Base-by-base conservation (phyloP, 2,329 filamentous ascomycete genomes). In the Colletotrichum sp. region DNA sequence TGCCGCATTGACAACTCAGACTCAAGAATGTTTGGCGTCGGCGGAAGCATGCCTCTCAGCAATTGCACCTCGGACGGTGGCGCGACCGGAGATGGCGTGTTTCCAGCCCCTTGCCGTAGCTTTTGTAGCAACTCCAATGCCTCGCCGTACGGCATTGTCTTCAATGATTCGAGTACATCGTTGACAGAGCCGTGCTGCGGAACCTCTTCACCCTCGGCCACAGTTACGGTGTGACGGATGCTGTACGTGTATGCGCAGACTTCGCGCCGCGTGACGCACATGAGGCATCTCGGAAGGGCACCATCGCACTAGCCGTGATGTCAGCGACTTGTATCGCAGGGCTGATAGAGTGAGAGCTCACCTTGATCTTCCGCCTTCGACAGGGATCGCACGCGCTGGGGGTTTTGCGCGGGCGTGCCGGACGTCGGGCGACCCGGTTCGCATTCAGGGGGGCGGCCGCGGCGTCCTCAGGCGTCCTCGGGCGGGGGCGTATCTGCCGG, bases 331-430 rank as follows among this genome's bases (percentile, higher is more conserved):
- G 0, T 1, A 36, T 14, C 5, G 26, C 30, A 12, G 3, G 21
- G 34, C 1, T 7, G 5, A 13, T 24, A 4, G 2, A 4, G 2
- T 4, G 24, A 13, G 18, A n/a, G 6, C 14, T 4, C 28, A 63
- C 73, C 34, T 68, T 75, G 13, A 60, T 71, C 52, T 74, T 74
- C 6, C 72, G 68, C 21, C 30, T 74, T 0, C 72, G 72, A 39
- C 72, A 74, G 18, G 72, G 72, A 55, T 74, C 72, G 36, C 72
- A 74, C 16, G 72, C 72, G 21, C 60, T 66, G 34, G 39, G 70
- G 9, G 67, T 65, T 43, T 74, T 74, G 5, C 59, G 59, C 26
- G 55, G 67, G 9, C 67, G 68, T 21, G 36, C 4, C 21, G 57
- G 6, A 18, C 64, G 70, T 13, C 52, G 63, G 52, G 67, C 18